These are phyloP conservation scores for Penicillium nucicola DNA, from an alignment of 495 filamentous ascomycete genomes.

Conservation along the genomic window DNA sequence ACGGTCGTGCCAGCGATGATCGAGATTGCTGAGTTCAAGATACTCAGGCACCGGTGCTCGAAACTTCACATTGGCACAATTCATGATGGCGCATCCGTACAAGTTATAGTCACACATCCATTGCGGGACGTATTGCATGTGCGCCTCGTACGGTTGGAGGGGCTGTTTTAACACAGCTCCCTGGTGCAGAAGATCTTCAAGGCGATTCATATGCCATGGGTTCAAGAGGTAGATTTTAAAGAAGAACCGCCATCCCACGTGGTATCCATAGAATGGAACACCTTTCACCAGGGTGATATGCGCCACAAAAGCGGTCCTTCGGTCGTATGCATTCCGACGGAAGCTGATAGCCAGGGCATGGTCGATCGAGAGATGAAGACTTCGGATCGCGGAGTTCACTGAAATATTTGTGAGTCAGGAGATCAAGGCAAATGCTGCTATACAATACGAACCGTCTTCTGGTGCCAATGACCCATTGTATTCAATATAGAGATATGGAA, in stretches of 20 bases:
- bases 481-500: conserved; percentile 90
- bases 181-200: conserved; percentile 81
- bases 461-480: conserved; percentile 69
- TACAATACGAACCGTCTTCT: conserved; percentile 55
- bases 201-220: conserved; percentile 72
- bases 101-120: conserved; percentile 99
- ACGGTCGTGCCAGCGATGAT: conserved; percentile 76
- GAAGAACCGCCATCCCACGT: conserved; percentile 88
- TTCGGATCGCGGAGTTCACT: conserved; percentile 70
- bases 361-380: conserved; percentile 77
- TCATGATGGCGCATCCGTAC: conserved; percentile 87
- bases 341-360: conserved; percentile 80
- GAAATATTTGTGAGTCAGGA: background rate
- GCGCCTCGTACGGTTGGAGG: conserved; percentile 91
- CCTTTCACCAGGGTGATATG: conserved; percentile 91
- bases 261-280: conserved; percentile 90
- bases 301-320: conserved; percentile 71
- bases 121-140: conserved; percentile 85
- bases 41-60: conserved; percentile 71
- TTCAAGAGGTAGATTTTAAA: conserved; percentile 94
- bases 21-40: conserved; percentile 50
- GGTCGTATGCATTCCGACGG: conserved; percentile 66
- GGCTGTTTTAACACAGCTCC: conserved; percentile 77
- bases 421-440: background rate
- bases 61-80: conserved; percentile 65